These are phyloP conservation scores for Arthrobotrys megalospora DNA, from an alignment of 2,329 filamentous ascomycete genomes.

Conservation along the genomic window DNA sequence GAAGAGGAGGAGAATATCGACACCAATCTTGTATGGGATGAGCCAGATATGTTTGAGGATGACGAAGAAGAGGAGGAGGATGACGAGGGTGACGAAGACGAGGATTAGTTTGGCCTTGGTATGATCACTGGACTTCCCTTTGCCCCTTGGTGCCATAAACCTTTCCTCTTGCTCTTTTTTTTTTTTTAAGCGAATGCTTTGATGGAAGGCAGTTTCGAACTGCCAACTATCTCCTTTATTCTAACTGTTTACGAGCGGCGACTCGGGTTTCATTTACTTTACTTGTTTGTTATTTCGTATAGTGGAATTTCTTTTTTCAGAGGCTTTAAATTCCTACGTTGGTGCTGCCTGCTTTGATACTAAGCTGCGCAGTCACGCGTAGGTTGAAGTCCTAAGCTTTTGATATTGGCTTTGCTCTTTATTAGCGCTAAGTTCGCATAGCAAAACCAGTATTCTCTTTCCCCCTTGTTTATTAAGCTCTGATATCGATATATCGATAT, in stretches of 20 bases:
- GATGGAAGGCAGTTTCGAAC: too few relatives aligned
- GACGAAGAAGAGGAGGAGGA: not conserved
- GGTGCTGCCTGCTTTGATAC: not conserved
- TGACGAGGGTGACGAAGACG: not conserved
- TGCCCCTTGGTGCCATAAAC: too few relatives aligned
- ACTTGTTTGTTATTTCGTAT: not conserved
- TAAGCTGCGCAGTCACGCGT: not conserved
- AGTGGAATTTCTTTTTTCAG: not conserved
- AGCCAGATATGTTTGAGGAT: not conserved
- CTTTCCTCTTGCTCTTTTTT: too few relatives aligned
- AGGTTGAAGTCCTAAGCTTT: not conserved
- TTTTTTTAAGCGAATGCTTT: too few relatives aligned
- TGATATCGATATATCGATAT: too few relatives aligned
- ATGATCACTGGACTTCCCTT: too few relatives aligned
- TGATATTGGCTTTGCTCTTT: not conserved
- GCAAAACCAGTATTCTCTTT: not conserved
- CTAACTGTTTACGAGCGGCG: too few relatives aligned
- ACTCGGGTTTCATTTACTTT: too few relatives aligned
- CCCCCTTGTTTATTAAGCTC: not conserved
- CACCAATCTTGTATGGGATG: conserved; percentile 1
- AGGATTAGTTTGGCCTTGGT: not conserved
- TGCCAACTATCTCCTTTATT: too few relatives aligned
- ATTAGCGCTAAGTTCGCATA: too few relatives aligned
- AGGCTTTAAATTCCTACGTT: not conserved
- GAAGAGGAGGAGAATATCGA: conserved; percentile 21